A percentile compares a stretch with the other conserved stretches of the same genome.
Conservation (phyloP, 1,139 yeast genomes). For the Lodderomyces elongisporus region DNA sequence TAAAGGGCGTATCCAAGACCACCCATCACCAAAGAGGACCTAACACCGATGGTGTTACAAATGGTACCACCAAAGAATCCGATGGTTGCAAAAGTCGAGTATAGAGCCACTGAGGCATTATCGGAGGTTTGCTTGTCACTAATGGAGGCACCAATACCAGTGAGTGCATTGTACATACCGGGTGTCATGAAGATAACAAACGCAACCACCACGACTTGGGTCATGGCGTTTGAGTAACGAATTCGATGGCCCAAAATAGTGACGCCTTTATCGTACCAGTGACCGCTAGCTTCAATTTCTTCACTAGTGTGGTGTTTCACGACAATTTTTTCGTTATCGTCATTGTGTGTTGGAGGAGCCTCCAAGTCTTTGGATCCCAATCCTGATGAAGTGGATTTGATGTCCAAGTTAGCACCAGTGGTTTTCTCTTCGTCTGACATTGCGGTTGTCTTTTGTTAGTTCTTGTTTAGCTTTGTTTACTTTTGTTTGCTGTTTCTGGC, state of each 20-base stretch:
- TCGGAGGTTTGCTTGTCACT: slow-evolving; percentile 39
- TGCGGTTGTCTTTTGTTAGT: neutral
- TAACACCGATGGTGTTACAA: slow-evolving; percentile 49
- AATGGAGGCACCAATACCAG: slow-evolving; percentile 51
- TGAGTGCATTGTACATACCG: slow-evolving; percentile 55
- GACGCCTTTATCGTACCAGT: slow-evolving; percentile 38
- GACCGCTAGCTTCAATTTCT: slow-evolving; percentile 28
- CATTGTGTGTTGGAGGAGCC: slow-evolving; percentile 3
- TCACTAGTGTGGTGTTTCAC: slow-evolving; percentile 23
- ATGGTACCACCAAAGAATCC: slow-evolving; percentile 61
- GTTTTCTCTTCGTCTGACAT: slow-evolving; percentile 4
- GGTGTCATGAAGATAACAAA: slow-evolving; percentile 48
- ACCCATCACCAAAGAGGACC: slow-evolving; percentile 46
- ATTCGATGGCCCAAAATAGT: slow-evolving; percentile 8
- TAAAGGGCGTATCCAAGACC: slow-evolving; percentile 55
- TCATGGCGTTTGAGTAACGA: slow-evolving; percentile 38
- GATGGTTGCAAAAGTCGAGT: slow-evolving; percentile 51
- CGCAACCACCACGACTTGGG: slow-evolving; percentile 43
- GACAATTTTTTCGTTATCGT: slow-evolving; percentile 18
- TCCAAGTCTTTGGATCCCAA: slow-evolving; percentile 11
- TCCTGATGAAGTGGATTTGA: slow-evolving; percentile 5
- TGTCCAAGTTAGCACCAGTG: slow-evolving; percentile 1
- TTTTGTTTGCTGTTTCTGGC: too few relatives aligned
- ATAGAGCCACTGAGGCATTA: slow-evolving; percentile 51
- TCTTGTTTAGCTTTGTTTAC: too few relatives aligned